A percentile compares a stretch with the other conserved stretches of the same genome.
Evolutionary conservation across 768 basidiomycete species (phyloP).

Genomic region (Kwoniella heveanensis): DNA sequence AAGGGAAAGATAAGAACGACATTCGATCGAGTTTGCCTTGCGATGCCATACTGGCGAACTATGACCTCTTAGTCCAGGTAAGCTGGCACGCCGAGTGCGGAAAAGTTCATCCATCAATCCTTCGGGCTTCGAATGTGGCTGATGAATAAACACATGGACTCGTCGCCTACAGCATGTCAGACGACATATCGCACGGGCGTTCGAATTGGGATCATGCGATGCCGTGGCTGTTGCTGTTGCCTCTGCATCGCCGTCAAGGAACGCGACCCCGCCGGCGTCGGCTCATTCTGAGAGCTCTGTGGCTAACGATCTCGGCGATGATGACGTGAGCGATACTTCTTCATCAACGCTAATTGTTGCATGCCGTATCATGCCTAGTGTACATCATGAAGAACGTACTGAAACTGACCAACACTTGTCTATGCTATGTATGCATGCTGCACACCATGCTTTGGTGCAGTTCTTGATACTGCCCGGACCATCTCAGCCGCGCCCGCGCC

Average conservation of each 20-base stretch:
- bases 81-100: not conserved
- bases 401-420: too few relatives aligned
- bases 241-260: not conserved
- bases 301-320: not conserved
- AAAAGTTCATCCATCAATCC: too few relatives aligned
- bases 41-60: conserved; percentile 1
- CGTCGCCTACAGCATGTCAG: not conserved
- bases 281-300: not conserved
- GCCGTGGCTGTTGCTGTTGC: too few relatives aligned
- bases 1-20: not conserved
- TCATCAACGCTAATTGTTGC: too few relatives aligned
- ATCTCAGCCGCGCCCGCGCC: not conserved
- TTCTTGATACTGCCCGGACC: not conserved
- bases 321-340: not conserved
- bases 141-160: not conserved
- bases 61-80: not conserved
- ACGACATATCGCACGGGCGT: not conserved
- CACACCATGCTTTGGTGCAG: too few relatives aligned
- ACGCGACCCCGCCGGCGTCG: not conserved
- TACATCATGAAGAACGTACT: too few relatives aligned
- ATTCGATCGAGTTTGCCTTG: conserved; percentile 7
- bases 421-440: too few relatives aligned
- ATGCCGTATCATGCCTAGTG: too few relatives aligned
- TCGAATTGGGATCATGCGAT: not conserved
- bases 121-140: not conserved